Percentiles rank a stretch among this genome's conserved stretches.
Conservation (phyloP, 495 filamentous ascomycete species). For the Bombardia bombarda region DNA sequence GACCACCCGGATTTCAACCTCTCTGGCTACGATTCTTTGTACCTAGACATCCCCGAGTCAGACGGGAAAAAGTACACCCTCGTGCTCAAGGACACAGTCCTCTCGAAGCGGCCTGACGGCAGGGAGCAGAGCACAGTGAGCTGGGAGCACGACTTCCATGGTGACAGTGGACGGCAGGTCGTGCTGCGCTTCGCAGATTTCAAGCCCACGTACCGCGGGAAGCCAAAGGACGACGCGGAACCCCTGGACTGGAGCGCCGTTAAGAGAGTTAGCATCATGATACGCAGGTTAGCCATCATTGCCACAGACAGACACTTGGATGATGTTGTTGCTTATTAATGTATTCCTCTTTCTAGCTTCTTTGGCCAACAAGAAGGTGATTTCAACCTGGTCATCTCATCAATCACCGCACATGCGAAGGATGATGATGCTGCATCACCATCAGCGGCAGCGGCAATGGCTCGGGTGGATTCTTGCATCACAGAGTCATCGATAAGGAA, state of each 20-base stretch:
- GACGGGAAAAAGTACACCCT: slow-evolving; percentile 59
- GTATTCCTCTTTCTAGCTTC: slow-evolving; percentile 43
- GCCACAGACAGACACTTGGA: not conserved
- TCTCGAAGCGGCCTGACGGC: slow-evolving; percentile 48
- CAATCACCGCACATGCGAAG: slow-evolving; percentile 3
- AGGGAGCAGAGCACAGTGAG: slow-evolving; percentile 52
- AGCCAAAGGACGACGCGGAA: slow-evolving; percentile 45
- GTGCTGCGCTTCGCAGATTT: slow-evolving; percentile 55
- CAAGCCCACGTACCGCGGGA: slow-evolving; percentile 65
- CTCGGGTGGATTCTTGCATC: too few species aligned
- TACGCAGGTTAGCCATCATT: slow-evolving; percentile 52
- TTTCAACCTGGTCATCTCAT: slow-evolving; percentile 50
- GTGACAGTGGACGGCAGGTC: slow-evolving; percentile 16
- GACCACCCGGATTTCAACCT: slow-evolving; percentile 45
- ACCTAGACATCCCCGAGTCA: slow-evolving; percentile 13
- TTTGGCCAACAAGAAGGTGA: slow-evolving; percentile 67
- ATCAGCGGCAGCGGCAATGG: too few species aligned
- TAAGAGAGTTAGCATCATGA: slow-evolving; percentile 66
- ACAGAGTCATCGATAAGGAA: too few species aligned
- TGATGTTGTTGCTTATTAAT: not conserved
- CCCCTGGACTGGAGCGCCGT: slow-evolving; percentile 49
- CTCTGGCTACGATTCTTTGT: slow-evolving; percentile 44
- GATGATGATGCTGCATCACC: too few species aligned
- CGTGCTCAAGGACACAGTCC: slow-evolving; percentile 60
- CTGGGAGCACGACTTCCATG: slow-evolving; percentile 48